Base-by-base conservation (phyloP, 1,284 basidiomycete genomes). In the Ceratobasidium sp. region DNA sequence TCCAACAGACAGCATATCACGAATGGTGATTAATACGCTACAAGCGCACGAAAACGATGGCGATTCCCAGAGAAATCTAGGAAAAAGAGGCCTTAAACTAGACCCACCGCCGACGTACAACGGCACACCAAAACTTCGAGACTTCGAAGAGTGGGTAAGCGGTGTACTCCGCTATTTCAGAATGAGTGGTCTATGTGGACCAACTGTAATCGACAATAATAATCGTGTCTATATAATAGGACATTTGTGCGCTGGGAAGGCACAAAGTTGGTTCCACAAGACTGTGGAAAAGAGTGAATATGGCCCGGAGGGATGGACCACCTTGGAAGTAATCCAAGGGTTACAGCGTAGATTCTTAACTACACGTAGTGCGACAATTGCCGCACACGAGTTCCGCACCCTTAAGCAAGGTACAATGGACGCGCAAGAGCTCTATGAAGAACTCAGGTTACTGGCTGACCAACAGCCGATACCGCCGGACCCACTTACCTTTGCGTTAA, bases 141-240 rank as follows among this genome's bases (percentile, higher is more conserved):
- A 29, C 5, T 67, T 51, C 19, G 46, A 67, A n/a, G n/a, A 67
- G 44, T 67, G 46, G 65, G 46, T 67, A 22, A 67, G 46, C 25
- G 46, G 37, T 25, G 4, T 67, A 17, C 32, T 67, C 22, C 25
- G 46, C 37, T 67, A n/a, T n/a, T 67, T 67, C 40, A 3, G 65
- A 7, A 43, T 51, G 15, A n/a, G 34, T 17, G 13, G n/a, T 0
- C 37, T 51, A 8, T n/a, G 17, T 1, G 46, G 65, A 8, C 49
- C 65, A 67, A 15, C 43, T 9, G 22, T 6, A 4, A 25, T 67
- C 2, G 46, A 67, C 15, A n/a, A 34, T 19, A 37, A 62, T 22
- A 62, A 62, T 22, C 59, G 19, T 40, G 59, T 62, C 7, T 62
- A 40, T 22, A 43, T 62, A 9, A 62, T 62, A 4, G 37, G 59